Evolutionary conservation across 2,329 filamentous ascomycete species (phyloP), one percentile per base, ranked within the genome.

Genomic region (Colletotrichum sojae): DNA sequence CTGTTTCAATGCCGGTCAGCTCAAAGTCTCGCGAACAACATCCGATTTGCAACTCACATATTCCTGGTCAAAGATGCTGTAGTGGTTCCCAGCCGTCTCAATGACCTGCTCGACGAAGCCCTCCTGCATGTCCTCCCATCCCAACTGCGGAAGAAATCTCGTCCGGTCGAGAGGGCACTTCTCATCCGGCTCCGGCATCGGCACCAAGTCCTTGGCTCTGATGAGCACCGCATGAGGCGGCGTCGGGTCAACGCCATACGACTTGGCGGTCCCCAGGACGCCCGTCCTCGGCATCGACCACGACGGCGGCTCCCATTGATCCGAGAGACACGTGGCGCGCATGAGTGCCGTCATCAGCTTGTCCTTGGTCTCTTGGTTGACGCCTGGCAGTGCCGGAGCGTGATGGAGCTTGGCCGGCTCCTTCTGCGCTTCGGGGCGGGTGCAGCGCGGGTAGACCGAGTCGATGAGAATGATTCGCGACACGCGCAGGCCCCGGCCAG

Each of bases 261-360:
- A 68, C 2, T 59, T 36, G 12, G 65, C 53, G 6, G 60, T 57
- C 5, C 65, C 59, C 6, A 53, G 48, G 4, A 63, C 46, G 10
- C 59, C 53, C 2, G 53, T 25, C 5, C 60, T 56, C 18, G 53
- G 54, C 53, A 63, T 46, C 0, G 53, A 48, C 65, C 65, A 68
- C 9, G 9, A 0, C 0, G 65, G 65, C 5, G 60, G 65, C 1
- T 63, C 60, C 65, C 65, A 68, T 20, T 58, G 65, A 40, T 68
- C 65, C 1, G 65, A 63, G 5, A 68, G 46, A 6, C 60, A 68
- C 4, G 65, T 68, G 4, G 65, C 65, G 15, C 65, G 61, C 65
- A 68, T 68, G 4, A 68, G 60, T 3, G 65, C 65, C 0, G 65
- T 68, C 65, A 68, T 68, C 6, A 68, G 54, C 53, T 64, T 68